These are phyloP conservation scores for Cicer judaicum DNA, from an alignment of 306 rosid genomes.

Conservation along the genomic window DNA sequence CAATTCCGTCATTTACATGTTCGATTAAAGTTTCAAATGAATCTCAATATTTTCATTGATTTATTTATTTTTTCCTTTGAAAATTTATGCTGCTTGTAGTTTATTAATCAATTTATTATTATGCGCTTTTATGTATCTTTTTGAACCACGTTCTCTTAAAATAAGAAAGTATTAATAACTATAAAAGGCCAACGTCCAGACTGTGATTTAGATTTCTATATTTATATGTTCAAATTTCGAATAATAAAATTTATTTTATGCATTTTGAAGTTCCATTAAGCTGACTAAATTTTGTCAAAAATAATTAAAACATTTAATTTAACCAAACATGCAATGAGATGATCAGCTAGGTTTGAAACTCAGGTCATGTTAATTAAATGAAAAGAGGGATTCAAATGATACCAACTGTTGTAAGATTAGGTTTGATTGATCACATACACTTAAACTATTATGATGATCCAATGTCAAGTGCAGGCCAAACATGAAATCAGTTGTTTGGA, in stretches of 20 bases:
- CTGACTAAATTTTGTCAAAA: not conserved
- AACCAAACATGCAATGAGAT: slow-evolving; percentile 13
- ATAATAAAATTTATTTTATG: too few relatives aligned
- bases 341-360: slow-evolving; percentile 2
- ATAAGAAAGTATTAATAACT: slow-evolving; percentile 4
- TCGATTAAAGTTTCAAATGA: slow-evolving; percentile 54
- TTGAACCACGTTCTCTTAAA: slow-evolving; percentile 31
- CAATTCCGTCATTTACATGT: slow-evolving; percentile 43
- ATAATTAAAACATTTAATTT: not conserved
- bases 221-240: slow-evolving; percentile 6
- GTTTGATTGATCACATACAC: slow-evolving; percentile 5
- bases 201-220: slow-evolving; percentile 24
- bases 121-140: slow-evolving; percentile 1
- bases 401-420: not conserved
- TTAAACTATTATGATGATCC: slow-evolving; percentile 43
- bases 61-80: not conserved
- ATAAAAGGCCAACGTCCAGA: not conserved
- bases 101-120: not conserved
- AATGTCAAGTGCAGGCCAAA: slow-evolving; percentile 71
- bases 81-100: not conserved
- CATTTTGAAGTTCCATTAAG: not conserved
- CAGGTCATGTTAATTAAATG: slow-evolving; percentile 29
- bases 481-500: slow-evolving; percentile 89
- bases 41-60: not conserved
- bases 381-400: slow-evolving; percentile 37